These are phyloP conservation scores for Draba incana DNA, from an alignment of 345 rosid species.

Conservation along the genomic window DNA sequence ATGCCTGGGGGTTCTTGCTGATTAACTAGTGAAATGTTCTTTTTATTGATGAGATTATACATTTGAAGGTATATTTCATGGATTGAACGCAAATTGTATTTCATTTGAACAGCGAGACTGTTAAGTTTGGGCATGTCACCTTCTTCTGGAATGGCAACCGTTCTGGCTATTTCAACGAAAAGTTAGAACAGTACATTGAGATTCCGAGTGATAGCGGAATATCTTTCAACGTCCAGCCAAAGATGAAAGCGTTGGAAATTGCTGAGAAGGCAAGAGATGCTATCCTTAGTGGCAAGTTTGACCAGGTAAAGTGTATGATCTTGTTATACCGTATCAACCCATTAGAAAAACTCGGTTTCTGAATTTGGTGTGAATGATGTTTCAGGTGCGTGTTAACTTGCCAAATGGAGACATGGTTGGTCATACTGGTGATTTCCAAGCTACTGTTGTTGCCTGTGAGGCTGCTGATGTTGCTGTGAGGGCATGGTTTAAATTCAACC, in stretches of 20 bases:
- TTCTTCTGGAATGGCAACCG: slow-evolving; percentile 99
- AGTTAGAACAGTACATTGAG: slow-evolving; percentile 87
- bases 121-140: slow-evolving; percentile 96
- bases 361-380: slow-evolving; percentile 3
- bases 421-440: slow-evolving; percentile 90
- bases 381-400: slow-evolving; percentile 85
- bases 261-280: slow-evolving; percentile 92
- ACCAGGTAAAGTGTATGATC: slow-evolving; percentile 61
- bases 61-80: neutral
- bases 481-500: slow-evolving; percentile 46
- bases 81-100: neutral
- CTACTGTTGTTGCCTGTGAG: slow-evolving; percentile 87
- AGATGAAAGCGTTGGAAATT: slow-evolving; percentile 92
- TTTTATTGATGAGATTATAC: slow-evolving; percentile 15
- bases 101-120: slow-evolving; percentile 70
- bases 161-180: slow-evolving; percentile 78
- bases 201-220: slow-evolving; percentile 94
- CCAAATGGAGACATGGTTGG: slow-evolving; percentile 99
- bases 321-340: slow-evolving; percentile 9
- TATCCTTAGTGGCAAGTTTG: slow-evolving; percentile 77
- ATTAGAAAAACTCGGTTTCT: neutral
- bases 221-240: slow-evolving; percentile 86
- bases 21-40: neutral
- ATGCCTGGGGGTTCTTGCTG: slow-evolving; percentile 13
- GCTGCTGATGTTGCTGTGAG: slow-evolving; percentile 89